Conservation (phyloP, 768 basidiomycete species). For the Leccinum uliginosum region DNA sequence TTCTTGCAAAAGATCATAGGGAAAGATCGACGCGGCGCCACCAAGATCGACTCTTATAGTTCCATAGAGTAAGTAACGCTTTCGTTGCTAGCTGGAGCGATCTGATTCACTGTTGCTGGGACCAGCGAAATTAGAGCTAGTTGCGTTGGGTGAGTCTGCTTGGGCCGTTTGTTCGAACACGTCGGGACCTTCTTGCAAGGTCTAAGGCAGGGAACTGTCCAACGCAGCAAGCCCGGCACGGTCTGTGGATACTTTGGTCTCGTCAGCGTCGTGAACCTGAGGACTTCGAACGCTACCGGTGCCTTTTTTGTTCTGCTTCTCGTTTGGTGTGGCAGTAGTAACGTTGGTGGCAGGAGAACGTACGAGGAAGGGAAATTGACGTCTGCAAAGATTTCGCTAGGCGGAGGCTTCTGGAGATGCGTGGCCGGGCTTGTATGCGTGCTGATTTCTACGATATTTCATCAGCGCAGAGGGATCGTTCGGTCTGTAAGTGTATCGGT, state of each 20-base stretch:
- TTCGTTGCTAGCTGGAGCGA: background rate
- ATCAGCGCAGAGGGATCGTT: constrained; percentile 14
- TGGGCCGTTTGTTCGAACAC: background rate
- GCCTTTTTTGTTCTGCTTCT: background rate
- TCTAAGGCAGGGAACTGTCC: background rate
- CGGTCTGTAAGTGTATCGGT: constrained; percentile 9
- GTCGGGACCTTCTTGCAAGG: background rate
- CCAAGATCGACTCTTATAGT: background rate
- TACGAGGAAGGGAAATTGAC: background rate
- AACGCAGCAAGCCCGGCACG: background rate
- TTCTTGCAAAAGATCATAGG: background rate
- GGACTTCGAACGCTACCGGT: background rate
- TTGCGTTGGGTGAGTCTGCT: background rate
- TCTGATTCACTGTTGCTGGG: too few species aligned
- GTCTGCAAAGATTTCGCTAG: background rate
- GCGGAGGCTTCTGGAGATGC: background rate
- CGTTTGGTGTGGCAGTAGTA: background rate
- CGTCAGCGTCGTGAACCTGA: background rate
- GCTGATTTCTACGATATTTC: constrained; percentile 9
- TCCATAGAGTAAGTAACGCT: background rate
- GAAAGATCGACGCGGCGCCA: background rate
- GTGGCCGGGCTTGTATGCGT: constrained; percentile 12
- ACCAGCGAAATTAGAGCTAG: too few species aligned
- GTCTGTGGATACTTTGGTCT: background rate
- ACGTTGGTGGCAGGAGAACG: background rate